Base-by-base conservation (phyloP, 345 rosid species). In the Camelina sativa region DNA sequence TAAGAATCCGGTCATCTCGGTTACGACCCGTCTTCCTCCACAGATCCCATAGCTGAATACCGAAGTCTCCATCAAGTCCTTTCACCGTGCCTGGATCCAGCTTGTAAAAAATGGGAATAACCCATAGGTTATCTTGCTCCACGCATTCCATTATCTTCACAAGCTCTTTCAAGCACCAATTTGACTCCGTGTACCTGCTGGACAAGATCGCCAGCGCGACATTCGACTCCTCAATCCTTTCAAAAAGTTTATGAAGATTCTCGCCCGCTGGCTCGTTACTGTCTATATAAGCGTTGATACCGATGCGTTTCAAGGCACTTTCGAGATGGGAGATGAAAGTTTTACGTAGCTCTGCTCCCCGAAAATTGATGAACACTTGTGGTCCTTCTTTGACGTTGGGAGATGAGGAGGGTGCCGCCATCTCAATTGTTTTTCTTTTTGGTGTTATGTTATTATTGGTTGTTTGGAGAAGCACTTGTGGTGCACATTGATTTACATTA, bases 331-430 rank as follows among this genome's bases (percentile, higher is more conserved):
- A 6, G 2, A 52, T 53, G 28, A 79, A 73, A 46, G 2, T 62
- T 1, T 40, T 5, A 16, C 76, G 64, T 7, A 75, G 54, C 8
- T 73, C 65, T 17, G 20, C 34, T 32, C 81, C 77, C 2, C 81
- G 76, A 37, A 79, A 79, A 30, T 75, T 79, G 22, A 79, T 51
- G 59, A 79, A 79, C 37, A 79, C 81, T 53, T 62, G 78, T 23
- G 67, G 65, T 5, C 55, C 55, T 38, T 32, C 20, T n/a, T 1
- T 22, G 50, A 22, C 11, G 41, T 8, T 37, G 41, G 41, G 11
- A 9, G 41, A 37, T 37, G 41, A 60, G 23, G 41, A 60, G 23
- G 67, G 22, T 60, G 38, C 2, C 12, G 2, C 19, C 75, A 35
- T 60, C 32, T 19, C 13, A 58, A 37, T 13, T 23, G 7, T 38